Evolutionary conservation across 768 basidiomycete species (phyloP).

Genomic region (Lyophyllum decastes): DNA sequence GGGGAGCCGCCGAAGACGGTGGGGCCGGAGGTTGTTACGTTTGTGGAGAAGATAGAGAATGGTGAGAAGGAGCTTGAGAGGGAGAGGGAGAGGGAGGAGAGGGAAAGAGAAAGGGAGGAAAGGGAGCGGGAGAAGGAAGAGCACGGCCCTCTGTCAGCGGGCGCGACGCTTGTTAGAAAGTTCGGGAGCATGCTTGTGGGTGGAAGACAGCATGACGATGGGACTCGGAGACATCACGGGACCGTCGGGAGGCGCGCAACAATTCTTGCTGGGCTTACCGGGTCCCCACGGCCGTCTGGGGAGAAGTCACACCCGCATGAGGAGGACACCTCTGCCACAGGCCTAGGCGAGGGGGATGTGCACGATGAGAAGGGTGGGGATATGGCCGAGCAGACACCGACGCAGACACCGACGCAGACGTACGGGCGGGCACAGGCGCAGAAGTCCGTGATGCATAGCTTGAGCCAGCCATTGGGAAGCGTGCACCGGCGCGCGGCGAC

Average conservation of each 20-base stretch:
- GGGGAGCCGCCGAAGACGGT: conserved; percentile 57
- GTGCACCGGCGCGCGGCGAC: conserved; percentile 78
- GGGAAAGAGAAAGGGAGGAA: conserved; percentile 31
- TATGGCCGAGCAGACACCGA: conserved; percentile 15
- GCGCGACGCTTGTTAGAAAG: conserved; percentile 74
- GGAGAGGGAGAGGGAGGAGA: conserved; percentile 30
- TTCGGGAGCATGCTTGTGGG: conserved; percentile 70
- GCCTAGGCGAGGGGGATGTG: neutral
- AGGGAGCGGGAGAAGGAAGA: conserved; percentile 22
- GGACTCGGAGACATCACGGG: conserved; percentile 36
- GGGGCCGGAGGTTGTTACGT: conserved; percentile 62
- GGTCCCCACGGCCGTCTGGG: conserved; percentile 21
- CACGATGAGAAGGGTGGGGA: conserved; percentile 27
- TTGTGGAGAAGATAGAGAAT: conserved; percentile 51
- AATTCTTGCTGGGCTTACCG: neutral
- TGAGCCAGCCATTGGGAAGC: conserved; percentile 59
- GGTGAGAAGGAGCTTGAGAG: too few species aligned
- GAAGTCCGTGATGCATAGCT: conserved; percentile 37
- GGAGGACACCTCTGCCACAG: neutral
- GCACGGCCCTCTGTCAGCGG: conserved; percentile 47
- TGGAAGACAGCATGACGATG: conserved; percentile 34
- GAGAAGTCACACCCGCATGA: neutral
- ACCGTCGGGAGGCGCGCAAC: conserved; percentile 36
- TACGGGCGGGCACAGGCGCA: conserved; percentile 13
- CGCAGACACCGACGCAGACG: conserved; percentile 16